phyloP scores from a whole-genome alignment of 2,329 filamentous ascomycete genomes.

The Cercospora sp. region DNA sequence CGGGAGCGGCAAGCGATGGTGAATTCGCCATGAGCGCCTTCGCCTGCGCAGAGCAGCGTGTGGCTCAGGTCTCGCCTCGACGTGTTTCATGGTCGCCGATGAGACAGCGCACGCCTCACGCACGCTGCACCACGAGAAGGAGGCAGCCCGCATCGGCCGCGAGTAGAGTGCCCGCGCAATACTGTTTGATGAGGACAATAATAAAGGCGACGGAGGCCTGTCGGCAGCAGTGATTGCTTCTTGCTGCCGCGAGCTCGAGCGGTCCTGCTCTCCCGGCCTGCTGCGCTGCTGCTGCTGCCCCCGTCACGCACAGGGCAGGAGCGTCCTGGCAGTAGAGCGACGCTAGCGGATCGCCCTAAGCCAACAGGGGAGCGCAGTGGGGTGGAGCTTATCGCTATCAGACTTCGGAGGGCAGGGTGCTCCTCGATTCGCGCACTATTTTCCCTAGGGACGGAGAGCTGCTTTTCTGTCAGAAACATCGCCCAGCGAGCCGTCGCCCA shows the following conservation, averaged over 20 bases:
- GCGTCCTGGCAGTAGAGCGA: not conserved
- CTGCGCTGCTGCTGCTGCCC: not conserved
- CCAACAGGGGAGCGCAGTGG: not conserved
- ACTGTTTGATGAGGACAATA: too few species aligned
- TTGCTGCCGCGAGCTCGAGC: not conserved
- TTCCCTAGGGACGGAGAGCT: not conserved
- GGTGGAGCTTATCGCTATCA: not conserved
- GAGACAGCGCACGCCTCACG: not conserved
- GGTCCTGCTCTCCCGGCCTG: not conserved
- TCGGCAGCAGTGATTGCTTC: not conserved
- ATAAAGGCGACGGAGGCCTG: not conserved
- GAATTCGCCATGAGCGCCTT: not conserved
- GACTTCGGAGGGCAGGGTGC: not conserved
- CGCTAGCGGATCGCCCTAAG: not conserved
- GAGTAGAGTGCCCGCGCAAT: not conserved
- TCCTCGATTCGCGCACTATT: not conserved
- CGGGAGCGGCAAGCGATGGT: not conserved
- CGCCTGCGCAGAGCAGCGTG: too few species aligned
- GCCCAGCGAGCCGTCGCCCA: conserved; percentile 1
- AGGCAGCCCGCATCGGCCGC: not conserved
- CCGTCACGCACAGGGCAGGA: not conserved
- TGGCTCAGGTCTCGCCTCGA: not conserved
- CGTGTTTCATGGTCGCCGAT: not conserved
- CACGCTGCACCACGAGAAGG: not conserved
- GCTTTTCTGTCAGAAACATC: not conserved